Evolutionary conservation across 768 basidiomycete species (phyloP), one percentile per base, ranked within the genome.

Genomic region (Galerina marginata): DNA sequence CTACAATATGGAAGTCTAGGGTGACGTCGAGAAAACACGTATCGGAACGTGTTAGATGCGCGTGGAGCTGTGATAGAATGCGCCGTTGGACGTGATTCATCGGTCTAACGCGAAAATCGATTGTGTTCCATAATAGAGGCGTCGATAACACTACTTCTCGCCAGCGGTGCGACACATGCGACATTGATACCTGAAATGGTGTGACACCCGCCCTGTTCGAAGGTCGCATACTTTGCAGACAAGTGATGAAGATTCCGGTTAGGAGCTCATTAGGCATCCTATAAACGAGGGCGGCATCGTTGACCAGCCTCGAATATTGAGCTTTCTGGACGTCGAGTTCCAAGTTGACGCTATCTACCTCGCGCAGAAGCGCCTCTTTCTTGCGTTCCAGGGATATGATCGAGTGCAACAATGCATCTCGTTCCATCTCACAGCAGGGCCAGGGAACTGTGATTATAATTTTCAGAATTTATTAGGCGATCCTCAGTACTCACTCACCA

Each of bases 131-230:
- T 1, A 85, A 67, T 3, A 79, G 67, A 3, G 81, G 78, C 0
- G 76, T 81, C 11, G 68, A 67, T 37, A 81, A 64, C 9, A 77
- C 75, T 11, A 81, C 58, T 11, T 71, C 64, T 16, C 83, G 75
- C 82, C 83, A 86, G 40, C 69, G 70, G 37, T 69, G 69, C 5
- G 78, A 84, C 2, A 85, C 81, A 49, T 80, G 81, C 0, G 83
- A 81, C 10, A 76, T 75, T 2, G 72, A 59, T 7, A 85, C 69
- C 54, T 77, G 75, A 46, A 78, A 78, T 0, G 70, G 68, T 39
- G 60, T 52, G 3, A 53, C 12, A 44, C 4, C 49, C 40, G 29
- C 15, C 52, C 49, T 59, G 44, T 45, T 58, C 33, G 46, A 51
- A 50, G 23, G 47, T 12, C 51, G 50, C 3, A 40, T n/a, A 20